Base-by-base conservation (phyloP, 1,139 yeast species). In the Suhomyces wounanorum region DNA sequence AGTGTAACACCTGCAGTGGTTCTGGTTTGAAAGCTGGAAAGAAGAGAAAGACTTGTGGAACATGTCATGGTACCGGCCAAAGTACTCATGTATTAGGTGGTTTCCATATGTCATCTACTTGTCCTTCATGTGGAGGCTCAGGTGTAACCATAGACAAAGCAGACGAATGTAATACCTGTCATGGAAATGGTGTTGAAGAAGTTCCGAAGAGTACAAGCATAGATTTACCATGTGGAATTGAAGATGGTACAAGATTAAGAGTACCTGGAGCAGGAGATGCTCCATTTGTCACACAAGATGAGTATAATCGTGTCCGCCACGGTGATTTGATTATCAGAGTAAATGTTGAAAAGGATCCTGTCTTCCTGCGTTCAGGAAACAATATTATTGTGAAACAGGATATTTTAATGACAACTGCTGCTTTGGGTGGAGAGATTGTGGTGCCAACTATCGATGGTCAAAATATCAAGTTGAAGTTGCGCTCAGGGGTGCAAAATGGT, bases 91-190 rank as follows among this genome's bases (percentile, higher is more conserved):
- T 83, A 51, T 80, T 91, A 67, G 97, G 96, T 9, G 98, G 98
- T 0, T 95, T 94, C 82, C 97, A 92, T 62, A 91, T 95, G 97
- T 85, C 96, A 2, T 85, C 96, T 3, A 90, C 97, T 13, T 94
- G 99, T 78, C 79, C 80, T 48, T 75, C 85, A 1, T 94, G 99
- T 78, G 84, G 80, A 46, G 99, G 99, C 42, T 75, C 89, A 3
- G 99, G 99, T 49, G 95, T 90, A 2, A 78, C 78, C 4, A 84
- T 91, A 48, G 81, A 85, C 44, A 75, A 81, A 39, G 73, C 77
- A 16, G 92, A 91, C 61, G 83, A 84, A 54, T 94, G 99, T 77
- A 66, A 68, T 2, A 69, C 85, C 0, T 94, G 99, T 72, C 92
- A 85, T 57, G 97, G 98, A 48, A 86, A 87, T 57, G 99, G 99